A percentile compares a stretch with the other conserved stretches of the same genome.
phyloP scores from a whole-genome alignment of 306 rosid species.

The Citrullus amarus region DNA sequence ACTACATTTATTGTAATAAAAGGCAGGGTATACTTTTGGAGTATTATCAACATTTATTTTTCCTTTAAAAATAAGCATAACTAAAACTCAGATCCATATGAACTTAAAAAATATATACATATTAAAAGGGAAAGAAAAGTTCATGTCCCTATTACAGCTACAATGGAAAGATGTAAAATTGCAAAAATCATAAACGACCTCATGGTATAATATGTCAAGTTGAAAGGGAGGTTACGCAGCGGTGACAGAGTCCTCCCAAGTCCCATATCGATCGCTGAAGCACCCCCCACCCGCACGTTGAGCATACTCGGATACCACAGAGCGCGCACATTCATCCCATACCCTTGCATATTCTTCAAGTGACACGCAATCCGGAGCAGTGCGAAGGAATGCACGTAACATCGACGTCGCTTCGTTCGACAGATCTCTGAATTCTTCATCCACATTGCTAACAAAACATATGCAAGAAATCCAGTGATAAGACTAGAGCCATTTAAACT shows the following conservation, averaged over 20 bases:
- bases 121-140: too few relatives aligned
- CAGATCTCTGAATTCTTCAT: neutral
- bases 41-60: too few relatives aligned
- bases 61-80: too few relatives aligned
- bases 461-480: neutral
- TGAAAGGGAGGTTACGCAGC: neutral
- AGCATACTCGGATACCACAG: neutral
- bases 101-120: too few relatives aligned
- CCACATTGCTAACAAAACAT: neutral
- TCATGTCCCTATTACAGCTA: too few relatives aligned
- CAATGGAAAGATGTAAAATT: too few relatives aligned
- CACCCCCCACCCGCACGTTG: neutral
- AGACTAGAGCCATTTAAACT: neutral
- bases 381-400: neutral
- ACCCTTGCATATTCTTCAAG: neutral
- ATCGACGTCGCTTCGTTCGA: neutral
- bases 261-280: slow-evolving; percentile 5
- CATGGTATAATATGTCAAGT: neutral
- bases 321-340: neutral
- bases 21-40: too few relatives aligned
- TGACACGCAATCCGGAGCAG: neutral
- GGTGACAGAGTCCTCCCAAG: neutral
- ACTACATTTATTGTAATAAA: too few relatives aligned
- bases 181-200: too few relatives aligned
- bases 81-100: too few relatives aligned